Percentiles rank a stretch among this genome's conserved stretches.
Conservation (phyloP, 768 basidiomycete genomes). For the Termitomyces sp. region DNA sequence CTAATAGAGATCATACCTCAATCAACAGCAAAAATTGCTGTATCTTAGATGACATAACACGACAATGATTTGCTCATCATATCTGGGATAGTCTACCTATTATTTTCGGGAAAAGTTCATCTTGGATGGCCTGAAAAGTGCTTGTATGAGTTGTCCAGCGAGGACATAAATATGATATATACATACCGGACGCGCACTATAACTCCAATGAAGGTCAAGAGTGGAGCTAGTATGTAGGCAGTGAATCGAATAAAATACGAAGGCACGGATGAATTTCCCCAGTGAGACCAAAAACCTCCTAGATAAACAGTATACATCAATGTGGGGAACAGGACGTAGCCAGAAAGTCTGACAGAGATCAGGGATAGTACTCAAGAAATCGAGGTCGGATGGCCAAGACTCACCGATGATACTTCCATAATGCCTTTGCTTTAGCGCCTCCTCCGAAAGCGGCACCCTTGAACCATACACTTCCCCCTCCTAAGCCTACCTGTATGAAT, state of each 20-base stretch:
- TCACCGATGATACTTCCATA: conserved; percentile 86
- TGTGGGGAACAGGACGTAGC: conserved; percentile 62
- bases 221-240: conserved; percentile 53
- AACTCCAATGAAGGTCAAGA: conserved; percentile 37
- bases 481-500: conserved; percentile 52
- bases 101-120: conserved; percentile 48
- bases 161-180: not conserved
- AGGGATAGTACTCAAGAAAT: not conserved
- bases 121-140: conserved; percentile 46
- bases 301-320: conserved; percentile 61
- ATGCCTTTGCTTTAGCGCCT: conserved; percentile 57
- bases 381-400: not conserved
- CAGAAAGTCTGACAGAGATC: conserved; percentile 48
- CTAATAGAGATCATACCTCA: conserved; percentile 61
- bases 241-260: conserved; percentile 39
- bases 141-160: not conserved
- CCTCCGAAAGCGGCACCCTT: conserved; percentile 68
- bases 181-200: conserved; percentile 50
- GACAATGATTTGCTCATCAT: not conserved
- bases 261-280: conserved; percentile 38
- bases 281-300: conserved; percentile 66
- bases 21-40: conserved; percentile 13
- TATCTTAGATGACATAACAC: not conserved
- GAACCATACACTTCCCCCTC: conserved; percentile 77
- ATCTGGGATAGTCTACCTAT: not conserved